These are phyloP conservation scores for Pseudogymnoascus sp. DNA, from an alignment of 2,329 filamentous ascomycete genomes.

Conservation along the genomic window DNA sequence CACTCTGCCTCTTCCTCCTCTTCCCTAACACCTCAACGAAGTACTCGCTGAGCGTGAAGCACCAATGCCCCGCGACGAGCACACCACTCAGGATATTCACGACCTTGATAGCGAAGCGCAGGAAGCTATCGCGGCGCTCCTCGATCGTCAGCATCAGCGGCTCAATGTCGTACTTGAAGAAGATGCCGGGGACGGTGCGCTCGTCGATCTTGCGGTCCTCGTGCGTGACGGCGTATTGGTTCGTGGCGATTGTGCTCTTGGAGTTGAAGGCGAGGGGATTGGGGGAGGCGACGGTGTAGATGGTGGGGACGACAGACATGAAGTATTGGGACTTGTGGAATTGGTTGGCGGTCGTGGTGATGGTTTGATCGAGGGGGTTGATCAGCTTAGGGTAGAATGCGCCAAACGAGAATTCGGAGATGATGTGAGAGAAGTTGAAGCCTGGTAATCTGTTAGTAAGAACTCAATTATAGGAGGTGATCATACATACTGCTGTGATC, in stretches of 20 bases:
- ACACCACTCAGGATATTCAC: slow-evolving; percentile 89
- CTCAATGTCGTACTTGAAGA: slow-evolving; percentile 99
- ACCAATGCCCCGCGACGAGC: slow-evolving; percentile 88
- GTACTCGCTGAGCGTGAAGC: slow-evolving; percentile 80
- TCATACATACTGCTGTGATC: slow-evolving; percentile 63
- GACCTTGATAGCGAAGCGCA: slow-evolving; percentile 69
- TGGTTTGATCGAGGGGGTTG: slow-evolving; percentile 89
- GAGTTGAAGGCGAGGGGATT: slow-evolving; percentile 21
- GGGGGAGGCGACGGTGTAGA: slow-evolving; percentile 62
- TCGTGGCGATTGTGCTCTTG: slow-evolving; percentile 68
- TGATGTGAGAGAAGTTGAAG: slow-evolving; percentile 97
- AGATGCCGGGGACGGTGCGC: slow-evolving; percentile 73
- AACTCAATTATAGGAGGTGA: neutral
- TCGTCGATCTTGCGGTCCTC: slow-evolving; percentile 67
- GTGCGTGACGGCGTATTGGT: slow-evolving; percentile 95
- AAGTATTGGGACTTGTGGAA: slow-evolving; percentile 99
- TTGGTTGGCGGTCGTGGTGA: slow-evolving; percentile 63
- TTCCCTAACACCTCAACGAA: slow-evolving; percentile 44
- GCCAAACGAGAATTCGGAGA: slow-evolving; percentile 93
- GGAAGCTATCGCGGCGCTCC: slow-evolving; percentile 68
- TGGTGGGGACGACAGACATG: slow-evolving; percentile 85
- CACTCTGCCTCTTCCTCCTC: slow-evolving; percentile 25
- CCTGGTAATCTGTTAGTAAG: slow-evolving; percentile 39
- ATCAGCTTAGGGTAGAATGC: slow-evolving; percentile 90
- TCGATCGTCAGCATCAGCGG: slow-evolving; percentile 81